Evolutionary conservation across 1,284 basidiomycete species (phyloP), one percentile per base, ranked within the genome.

Genomic region (Neotropicomus parvogracilis): DNA sequence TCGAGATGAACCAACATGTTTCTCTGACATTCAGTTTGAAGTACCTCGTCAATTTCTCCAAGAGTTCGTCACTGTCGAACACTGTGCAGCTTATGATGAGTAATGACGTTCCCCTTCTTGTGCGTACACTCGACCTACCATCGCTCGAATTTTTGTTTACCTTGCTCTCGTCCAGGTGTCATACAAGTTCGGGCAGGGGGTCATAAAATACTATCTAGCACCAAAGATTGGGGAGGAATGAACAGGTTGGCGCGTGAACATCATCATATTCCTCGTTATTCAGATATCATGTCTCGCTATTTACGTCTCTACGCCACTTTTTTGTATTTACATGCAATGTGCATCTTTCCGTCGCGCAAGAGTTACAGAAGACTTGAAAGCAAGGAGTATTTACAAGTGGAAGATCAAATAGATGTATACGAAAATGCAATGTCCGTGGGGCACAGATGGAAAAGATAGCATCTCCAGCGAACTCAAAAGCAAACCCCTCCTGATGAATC

Each of bases 1-100:
- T 97, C 64, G 83, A 90, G 69, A 86, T 95, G 77, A 91, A 92
- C 65, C 53, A 65, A 69, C 85, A 91, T 58, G 95, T 99, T 56
- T 85, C 85, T 34, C 77, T 99, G 48, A 98, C 94, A 2, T 99
- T 99, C 75, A 93, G 90, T 31, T 78, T 98, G 63, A 98, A 99
- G 71, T 99, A 99, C 72, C 83, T 99, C 26, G 83, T 89, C 69
- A 97, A 97, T 75, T 99, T 99, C 68, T 85, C 93, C 52, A 99
- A 98, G 78, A 92, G 90, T 54, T 77, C 88, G 0, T 79, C 85
- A 16, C 73, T 99, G 32, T 81, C 84, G 13, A 78, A 77, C 54
- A 78, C 76, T 21, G 91, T 94, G 32, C 78, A 81, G 60, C 77
- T 95, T 37, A 88, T 88, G 80, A 86, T 95, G 84, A 88, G 83